Percentiles rank a stretch among this genome's conserved stretches.
Evolutionary conservation across 129 eudicot species (phyloP).

Genomic region (Flaveria linearis): DNA sequence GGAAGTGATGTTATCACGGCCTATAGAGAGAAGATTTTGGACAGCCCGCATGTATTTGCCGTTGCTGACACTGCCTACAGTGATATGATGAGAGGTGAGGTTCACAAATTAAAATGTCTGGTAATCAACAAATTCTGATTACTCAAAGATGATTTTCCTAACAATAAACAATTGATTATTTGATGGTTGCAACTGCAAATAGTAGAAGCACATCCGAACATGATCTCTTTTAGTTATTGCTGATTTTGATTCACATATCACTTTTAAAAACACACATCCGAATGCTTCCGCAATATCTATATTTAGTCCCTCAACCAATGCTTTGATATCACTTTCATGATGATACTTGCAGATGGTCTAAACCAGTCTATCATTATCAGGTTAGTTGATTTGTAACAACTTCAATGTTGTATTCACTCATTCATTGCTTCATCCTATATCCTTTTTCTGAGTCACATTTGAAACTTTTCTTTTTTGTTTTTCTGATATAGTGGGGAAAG

Average conservation of each 20-base stretch:
- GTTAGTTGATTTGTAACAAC: slow-evolving; percentile 42
- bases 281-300: background rate
- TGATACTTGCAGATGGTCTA: slow-evolving; percentile 66
- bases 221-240: background rate
- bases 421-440: background rate
- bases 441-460: background rate
- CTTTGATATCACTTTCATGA: slow-evolving; percentile 23
- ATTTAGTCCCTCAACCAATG: slow-evolving; percentile 2
- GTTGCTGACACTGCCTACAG: slow-evolving; percentile 67
- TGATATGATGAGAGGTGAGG: slow-evolving; percentile 75
- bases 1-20: slow-evolving; percentile 63
- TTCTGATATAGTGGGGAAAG: slow-evolving; percentile 77
- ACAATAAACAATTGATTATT: background rate
- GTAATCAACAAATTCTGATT: background rate
- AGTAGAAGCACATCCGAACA: background rate
- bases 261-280: slow-evolving; percentile 1
- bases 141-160: background rate
- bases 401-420: background rate
- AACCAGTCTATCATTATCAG: slow-evolving; percentile 87
- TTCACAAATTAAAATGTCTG: background rate
- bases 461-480: background rate
- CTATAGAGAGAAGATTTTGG: slow-evolving; percentile 75
- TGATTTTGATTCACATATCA: background rate
- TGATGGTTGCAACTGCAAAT: background rate
- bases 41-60: slow-evolving; percentile 83